Base-by-base conservation (phyloP, 1,139 yeast species). In the Suhomyces terraborum region DNA sequence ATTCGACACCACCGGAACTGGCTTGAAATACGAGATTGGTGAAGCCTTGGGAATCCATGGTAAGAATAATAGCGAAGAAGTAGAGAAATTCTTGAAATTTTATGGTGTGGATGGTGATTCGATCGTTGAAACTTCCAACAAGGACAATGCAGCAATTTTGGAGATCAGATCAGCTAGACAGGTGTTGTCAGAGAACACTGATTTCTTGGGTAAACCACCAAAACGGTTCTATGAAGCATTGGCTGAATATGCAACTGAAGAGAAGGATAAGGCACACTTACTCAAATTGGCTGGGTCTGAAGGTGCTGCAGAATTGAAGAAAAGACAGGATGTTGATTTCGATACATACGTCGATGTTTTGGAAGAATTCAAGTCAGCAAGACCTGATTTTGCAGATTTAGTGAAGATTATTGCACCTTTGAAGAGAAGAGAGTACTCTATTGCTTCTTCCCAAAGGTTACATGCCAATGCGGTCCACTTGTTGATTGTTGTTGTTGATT, bases 341-440 rank as follows among this genome's bases (percentile, higher is more conserved):
- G 80, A 74, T 60, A 80, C 88, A 27, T 91, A 86, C 61, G 88
- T 82, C 41, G 98, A 93, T 61, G 75, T 89, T 49, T 77, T 91
- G 52, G 80, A 79, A 51, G 82, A 87, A 58, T 93, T 87, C 75
- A 73, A 79, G 52, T 83, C 94, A 41, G 96, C 94, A 23, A 82
- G 84, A 62, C 97, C 97, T 18, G 57, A 79, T n/a, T 71, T 87
- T 47, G 75, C 75, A 42, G 89, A 87, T 31, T 76, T 93, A 55
- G 80, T 84, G 26, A 77, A 77, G 54, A 67, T 91, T 43, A 78
- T 93, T 53, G 79, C 95, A 18, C 94, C 96, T 21, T 76, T 91
- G 62, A 93, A 93, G 75, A 84, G 98, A 73, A 86, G 98, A 73
- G 98, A 93, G 67, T 93, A 93, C 63, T 91, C 98, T n/a, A 93